These are phyloP conservation scores for Barbatosphaeria neglecta DNA, from an alignment of 495 filamentous ascomycete genomes.

Conservation along the genomic window DNA sequence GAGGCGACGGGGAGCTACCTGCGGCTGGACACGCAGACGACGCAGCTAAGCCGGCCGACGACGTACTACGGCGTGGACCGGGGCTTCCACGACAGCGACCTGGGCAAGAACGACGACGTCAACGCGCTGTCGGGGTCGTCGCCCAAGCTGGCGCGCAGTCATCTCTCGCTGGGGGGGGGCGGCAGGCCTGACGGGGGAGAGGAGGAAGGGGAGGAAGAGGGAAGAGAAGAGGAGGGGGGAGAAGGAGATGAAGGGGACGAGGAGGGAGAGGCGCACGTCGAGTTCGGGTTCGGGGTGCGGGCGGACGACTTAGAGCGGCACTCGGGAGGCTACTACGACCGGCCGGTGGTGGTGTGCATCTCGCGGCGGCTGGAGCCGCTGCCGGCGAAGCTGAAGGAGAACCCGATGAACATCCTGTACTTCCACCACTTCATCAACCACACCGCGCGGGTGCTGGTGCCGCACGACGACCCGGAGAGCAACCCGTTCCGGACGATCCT, in stretches of 20 bases:
- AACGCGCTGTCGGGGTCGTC: constrained; percentile 35
- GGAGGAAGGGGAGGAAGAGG: no score
- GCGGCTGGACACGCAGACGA: constrained; percentile 11
- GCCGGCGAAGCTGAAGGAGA: constrained; percentile 40
- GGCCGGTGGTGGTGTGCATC: constrained; percentile 40
- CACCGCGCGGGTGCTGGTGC: constrained; percentile 62
- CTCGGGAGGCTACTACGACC: constrained; percentile 55
- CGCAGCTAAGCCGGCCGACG: constrained; percentile 15
- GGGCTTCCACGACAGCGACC: constrained; percentile 55
- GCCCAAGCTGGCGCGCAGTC: constrained; percentile 31
- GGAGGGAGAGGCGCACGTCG: constrained; percentile 8
- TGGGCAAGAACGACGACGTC: constrained; percentile 55
- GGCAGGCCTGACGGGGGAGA: no score
- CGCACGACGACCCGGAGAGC: constrained; percentile 56
- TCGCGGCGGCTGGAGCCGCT: constrained; percentile 22
- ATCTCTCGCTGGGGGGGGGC: constrained; percentile 9
- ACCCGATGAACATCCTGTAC: constrained; percentile 62
- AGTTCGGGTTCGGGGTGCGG: constrained; percentile 37
- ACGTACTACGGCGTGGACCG: constrained; percentile 56
- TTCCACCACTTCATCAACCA: constrained; percentile 69
- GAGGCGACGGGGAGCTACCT: constrained; percentile 1
- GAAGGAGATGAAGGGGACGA: no score
- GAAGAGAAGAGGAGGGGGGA: no score
- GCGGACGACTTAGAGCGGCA: constrained; percentile 37
- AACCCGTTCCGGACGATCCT: constrained; percentile 67